Percentiles rank a stretch among this genome's conserved stretches.
Conservation (phyloP, 441 rosid genomes). For the Dalechampia spathulata region DNA sequence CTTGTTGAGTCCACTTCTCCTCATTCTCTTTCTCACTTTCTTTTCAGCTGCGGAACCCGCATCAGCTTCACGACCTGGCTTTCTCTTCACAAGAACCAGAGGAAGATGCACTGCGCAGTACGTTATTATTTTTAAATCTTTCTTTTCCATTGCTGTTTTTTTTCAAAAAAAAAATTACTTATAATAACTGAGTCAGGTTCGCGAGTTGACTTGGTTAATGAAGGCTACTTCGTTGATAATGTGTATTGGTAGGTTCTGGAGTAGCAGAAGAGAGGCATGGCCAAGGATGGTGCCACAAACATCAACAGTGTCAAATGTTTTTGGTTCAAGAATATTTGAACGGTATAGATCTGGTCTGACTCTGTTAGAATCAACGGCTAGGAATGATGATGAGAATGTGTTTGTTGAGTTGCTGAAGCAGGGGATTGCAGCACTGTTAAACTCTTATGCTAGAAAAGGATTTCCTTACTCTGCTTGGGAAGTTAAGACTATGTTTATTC, state of each 20-base stretch:
- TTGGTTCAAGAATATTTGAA: constrained; percentile 54
- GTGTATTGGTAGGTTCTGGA: constrained; percentile 58
- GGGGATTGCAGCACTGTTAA: constrained; percentile 75
- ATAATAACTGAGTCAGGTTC: neutral
- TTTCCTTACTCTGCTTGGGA: constrained; percentile 66
- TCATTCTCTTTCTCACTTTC: constrained; percentile 25
- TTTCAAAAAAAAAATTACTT: too few relatives aligned
- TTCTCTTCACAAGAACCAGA: constrained; percentile 52
- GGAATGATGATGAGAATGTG: constrained; percentile 44
- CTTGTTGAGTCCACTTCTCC: too few relatives aligned
- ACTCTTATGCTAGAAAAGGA: constrained; percentile 59
- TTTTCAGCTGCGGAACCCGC: constrained; percentile 18
- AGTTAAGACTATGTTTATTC: constrained; percentile 66
- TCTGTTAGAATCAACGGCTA: constrained; percentile 53
- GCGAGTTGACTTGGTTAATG: neutral
- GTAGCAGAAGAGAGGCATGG: constrained; percentile 69
- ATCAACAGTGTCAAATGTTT: constrained; percentile 67
- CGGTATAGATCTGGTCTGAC: constrained; percentile 75
- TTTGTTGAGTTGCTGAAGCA: constrained; percentile 54
- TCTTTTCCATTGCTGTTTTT: too few relatives aligned
- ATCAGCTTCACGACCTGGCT: constrained; percentile 34
- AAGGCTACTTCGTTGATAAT: neutral
- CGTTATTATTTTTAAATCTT: neutral
- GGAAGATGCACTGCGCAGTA: constrained; percentile 90
- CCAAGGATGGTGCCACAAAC: constrained; percentile 81